A percentile compares a stretch with the other conserved stretches of the same genome.
Evolutionary conservation across 352 stramenopile species (phyloP).

Genomic region (Plasmopara muralis): DNA sequence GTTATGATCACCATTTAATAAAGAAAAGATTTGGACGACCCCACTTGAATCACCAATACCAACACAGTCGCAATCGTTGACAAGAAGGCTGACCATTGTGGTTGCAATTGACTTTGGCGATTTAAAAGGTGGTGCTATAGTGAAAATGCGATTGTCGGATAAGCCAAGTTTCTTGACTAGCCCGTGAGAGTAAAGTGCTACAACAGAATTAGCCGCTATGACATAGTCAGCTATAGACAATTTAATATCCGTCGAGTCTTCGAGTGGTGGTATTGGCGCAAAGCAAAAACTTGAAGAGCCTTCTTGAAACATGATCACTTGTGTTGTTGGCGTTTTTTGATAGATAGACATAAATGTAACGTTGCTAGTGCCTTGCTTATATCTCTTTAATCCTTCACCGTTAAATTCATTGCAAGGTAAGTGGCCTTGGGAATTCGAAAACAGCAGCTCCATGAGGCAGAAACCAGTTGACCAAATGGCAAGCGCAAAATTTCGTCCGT

Average conservation of each 20-base stretch:
- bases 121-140: slow-evolving; percentile 17
- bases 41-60: slow-evolving; percentile 20
- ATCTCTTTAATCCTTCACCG: slow-evolving; percentile 21
- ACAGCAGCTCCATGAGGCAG: slow-evolving; percentile 32
- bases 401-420: slow-evolving; percentile 15
- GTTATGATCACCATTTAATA: slow-evolving; percentile 3
- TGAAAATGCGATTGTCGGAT: slow-evolving; percentile 24
- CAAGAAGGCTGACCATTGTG: slow-evolving; percentile 13
- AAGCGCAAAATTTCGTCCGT: slow-evolving; percentile 25
- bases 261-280: slow-evolving; percentile 7
- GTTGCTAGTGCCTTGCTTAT: not conserved
- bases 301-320: slow-evolving; percentile 26
- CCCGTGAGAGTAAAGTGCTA: slow-evolving; percentile 30
- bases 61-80: slow-evolving; percentile 9
- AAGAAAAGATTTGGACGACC: slow-evolving; percentile 9
- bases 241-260: not conserved
- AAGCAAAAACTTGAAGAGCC: slow-evolving; percentile 14
- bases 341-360: slow-evolving; percentile 22
- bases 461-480: slow-evolving; percentile 35
- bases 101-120: slow-evolving; percentile 7
- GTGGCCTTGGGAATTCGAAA: slow-evolving; percentile 19
- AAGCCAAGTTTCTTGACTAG: slow-evolving; percentile 25
- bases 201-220: slow-evolving; percentile 15
- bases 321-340: slow-evolving; percentile 18
- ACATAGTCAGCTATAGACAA: slow-evolving; percentile 22